Evolutionary conservation across 176 grass and related monocot species (phyloP), one percentile per base, ranked within the genome.

Genomic region (Neostapfia colusana): DNA sequence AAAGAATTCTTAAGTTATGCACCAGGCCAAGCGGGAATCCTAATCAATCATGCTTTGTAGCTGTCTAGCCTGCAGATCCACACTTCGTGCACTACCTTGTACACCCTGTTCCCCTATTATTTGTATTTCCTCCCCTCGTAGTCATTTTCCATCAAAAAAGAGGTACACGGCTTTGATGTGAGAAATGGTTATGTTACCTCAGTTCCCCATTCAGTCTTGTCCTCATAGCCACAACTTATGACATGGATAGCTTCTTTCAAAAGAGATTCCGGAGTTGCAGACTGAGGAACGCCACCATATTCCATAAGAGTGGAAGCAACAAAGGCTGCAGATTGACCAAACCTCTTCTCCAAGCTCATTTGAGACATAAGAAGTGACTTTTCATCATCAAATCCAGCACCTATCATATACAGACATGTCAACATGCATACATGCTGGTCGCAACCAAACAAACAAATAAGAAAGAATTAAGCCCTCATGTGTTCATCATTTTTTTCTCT

Each of bases 241-340:
- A 99, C 96, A 92, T 99, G 96, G 48, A 99, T 99, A 65, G 96
- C 96, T 92, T 99, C 96, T 78, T 99, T 99, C 74, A 99, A 56
- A 81, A 99, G 96, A 81, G 96, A 99, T 67, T 99, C 95, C 45
- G 95, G 95, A 80, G 91, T 99, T 77, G 95, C 88, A 21, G 95
- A 99, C 62, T 99, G 95, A 90, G 95, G 95, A 88, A 99, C 95
- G 17, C 95, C 95, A 73, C 95, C 95, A 88, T 93, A 88, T 86
- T 99, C 95, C 95, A 99, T 99, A 73, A 99, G 80, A 57, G 95
- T 99, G 20, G 95, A 99, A 69, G 95, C 92, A 74, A 99, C 91
- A 83, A 99, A 99, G 35, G 93, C 95, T 63, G 76, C 84, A 1
- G 95, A 99, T 70, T 99, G 91, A 35, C 95, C 95, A 85, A 99